Evolutionary conservation across 441 rosid genomes (phyloP), one percentile per base, ranked within the genome.

Genomic region (Aleurites moluccanus): DNA sequence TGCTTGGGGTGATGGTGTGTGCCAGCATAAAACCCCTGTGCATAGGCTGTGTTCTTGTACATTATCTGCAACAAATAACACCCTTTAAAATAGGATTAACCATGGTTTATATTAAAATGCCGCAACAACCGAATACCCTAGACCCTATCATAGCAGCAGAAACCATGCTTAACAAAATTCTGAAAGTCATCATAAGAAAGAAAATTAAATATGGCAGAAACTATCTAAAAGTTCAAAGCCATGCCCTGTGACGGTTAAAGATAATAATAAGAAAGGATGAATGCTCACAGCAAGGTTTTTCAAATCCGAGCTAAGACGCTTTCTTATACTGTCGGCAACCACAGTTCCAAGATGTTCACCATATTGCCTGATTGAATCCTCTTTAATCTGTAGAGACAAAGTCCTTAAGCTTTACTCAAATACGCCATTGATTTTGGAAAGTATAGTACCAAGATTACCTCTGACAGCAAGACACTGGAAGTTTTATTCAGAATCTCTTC

Each of bases 401-500:
- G 23, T 45, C 30, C 64, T 59, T 25, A 59, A 69, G 65, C 55
- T 21, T 21, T 20, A 47, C 60, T 67, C 57, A 71, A 33, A 21
- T 49, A 25, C 25, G 61, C 40, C 18, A 27, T 25, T 42, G 18
- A 14, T 52, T 28, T 44, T 63, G 45, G 53, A 59, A 47, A 30
- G 25, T 11, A 42, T 18, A 44, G 23, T 9, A 35, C 33, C 21
- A 16, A 55, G 64, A 71, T 63, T 83, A 91, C 97, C 77, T 85
- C 89, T 23, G 94, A 85, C 69, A 89, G 85, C 76, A 90, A 62
- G 33, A 86, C 69, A 78, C 88, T 75, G 9, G 92, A 85, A 21
- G 87, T 82, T 78, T 81, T 92, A 64, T 85, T 78, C 67, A 92
- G 80, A 76, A 91, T 82, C 79, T 94, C 91, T 63, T 91, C 91